These are phyloP conservation scores for Fusarium denticulatum DNA, from an alignment of 2,329 filamentous ascomycete species.

Conservation along the genomic window DNA sequence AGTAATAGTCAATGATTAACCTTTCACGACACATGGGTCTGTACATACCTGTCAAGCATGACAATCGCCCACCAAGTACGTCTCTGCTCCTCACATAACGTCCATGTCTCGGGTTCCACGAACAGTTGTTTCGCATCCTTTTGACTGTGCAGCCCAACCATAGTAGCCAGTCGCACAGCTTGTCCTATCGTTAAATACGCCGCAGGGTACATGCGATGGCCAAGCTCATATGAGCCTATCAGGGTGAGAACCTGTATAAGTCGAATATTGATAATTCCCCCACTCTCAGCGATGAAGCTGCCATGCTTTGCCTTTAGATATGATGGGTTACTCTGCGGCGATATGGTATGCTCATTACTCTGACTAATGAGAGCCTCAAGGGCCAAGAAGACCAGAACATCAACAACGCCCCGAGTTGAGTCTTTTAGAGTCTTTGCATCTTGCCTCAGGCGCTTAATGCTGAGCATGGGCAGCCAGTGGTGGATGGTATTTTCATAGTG, in stretches of 20 bases:
- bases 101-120: background rate
- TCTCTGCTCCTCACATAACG: background rate
- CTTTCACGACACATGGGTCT: rapidly evolving
- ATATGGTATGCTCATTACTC: background rate
- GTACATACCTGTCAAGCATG: background rate
- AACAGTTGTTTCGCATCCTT: background rate
- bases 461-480: background rate
- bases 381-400: background rate
- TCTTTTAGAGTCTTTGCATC: rapidly evolving
- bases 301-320: background rate
- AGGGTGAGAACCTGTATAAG: background rate
- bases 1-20: background rate
- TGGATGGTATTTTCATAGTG: background rate
- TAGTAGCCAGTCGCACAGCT: background rate
- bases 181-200: background rate
- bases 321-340: background rate
- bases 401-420: background rate
- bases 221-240: background rate
- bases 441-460: background rate
- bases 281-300: background rate
- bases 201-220: background rate
- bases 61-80: background rate
- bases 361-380: background rate
- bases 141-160: background rate
- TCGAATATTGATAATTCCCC: background rate